Conservation (phyloP, 176 grass and related monocot species). For the Echinochloa phyllopogon region DNA sequence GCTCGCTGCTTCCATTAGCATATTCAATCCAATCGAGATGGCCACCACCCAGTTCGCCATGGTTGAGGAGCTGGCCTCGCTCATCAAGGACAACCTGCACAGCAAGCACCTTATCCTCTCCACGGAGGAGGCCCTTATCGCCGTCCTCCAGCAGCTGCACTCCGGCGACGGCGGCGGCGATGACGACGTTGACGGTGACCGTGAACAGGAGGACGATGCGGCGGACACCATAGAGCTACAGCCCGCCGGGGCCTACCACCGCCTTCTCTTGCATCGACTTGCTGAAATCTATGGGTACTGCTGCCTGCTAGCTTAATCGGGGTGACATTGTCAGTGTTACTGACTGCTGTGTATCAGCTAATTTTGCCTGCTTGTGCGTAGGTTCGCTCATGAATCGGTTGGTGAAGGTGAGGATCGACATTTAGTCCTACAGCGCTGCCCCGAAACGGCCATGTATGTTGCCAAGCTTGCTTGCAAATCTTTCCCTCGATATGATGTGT, state of each 20-base stretch:
- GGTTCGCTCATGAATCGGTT: conserved; percentile 88
- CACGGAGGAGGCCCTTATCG: conserved; percentile 70
- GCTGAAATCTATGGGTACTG: conserved; percentile 90
- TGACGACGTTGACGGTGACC: not conserved
- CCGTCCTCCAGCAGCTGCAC: conserved; percentile 53
- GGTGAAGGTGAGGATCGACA: conserved; percentile 88
- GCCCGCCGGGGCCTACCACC: conserved; percentile 81
- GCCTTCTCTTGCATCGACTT: conserved; percentile 84
- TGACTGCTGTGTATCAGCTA: not conserved
- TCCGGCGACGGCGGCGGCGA: not conserved
- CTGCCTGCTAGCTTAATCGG: not conserved
- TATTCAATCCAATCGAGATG: conserved; percentile 31
- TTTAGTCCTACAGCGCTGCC: conserved; percentile 75
- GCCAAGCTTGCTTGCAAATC: not conserved
- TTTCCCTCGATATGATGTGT: not conserved
- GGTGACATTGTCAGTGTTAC: too few relatives aligned
- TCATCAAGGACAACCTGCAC: conserved; percentile 91
- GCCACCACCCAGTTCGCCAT: conserved; percentile 76
- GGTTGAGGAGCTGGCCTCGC: conserved; percentile 94
- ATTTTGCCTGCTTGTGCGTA: conserved; percentile 38
- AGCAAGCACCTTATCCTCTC: conserved; percentile 97
- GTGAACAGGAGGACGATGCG: not conserved
- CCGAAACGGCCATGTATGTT: conserved; percentile 93
- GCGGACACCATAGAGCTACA: conserved; percentile 71
- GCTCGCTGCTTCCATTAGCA: not conserved